These are phyloP conservation scores for Mangifera indica DNA, from an alignment of 345 rosid genomes.

Conservation along the genomic window DNA sequence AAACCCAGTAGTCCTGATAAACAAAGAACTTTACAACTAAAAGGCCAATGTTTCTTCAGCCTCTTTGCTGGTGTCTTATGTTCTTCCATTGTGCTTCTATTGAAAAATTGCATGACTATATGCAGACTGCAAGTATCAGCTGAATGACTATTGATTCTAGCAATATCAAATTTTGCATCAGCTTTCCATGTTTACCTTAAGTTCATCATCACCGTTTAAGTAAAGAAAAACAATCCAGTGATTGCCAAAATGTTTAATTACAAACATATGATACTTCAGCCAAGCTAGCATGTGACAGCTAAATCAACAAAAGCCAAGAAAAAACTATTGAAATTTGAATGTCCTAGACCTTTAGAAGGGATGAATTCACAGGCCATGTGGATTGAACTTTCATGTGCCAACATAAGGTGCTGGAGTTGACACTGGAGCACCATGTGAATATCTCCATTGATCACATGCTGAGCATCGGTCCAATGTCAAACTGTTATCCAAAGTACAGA, in stretches of 20 bases:
- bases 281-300: not conserved
- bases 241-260: not conserved
- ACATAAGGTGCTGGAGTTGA: constrained; percentile 52
- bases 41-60: too few species aligned
- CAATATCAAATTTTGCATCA: not conserved
- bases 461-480: constrained; percentile 61
- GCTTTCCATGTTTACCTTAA: not conserved
- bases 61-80: too few species aligned
- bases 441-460: constrained; percentile 88
- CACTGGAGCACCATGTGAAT: constrained; percentile 66
- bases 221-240: not conserved
- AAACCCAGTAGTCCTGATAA: too few species aligned
- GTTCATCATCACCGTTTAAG: not conserved
- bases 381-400: constrained; percentile 50
- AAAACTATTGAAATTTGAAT: not conserved
- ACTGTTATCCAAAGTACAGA: constrained; percentile 70
- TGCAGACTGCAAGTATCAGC: not conserved
- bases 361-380: not conserved
- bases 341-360: not conserved
- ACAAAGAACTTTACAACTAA: too few species aligned
- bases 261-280: not conserved
- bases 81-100: too few species aligned
- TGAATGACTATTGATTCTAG: too few species aligned
- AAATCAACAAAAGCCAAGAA: not conserved
- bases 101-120: too few species aligned